Base-by-base conservation (phyloP, 23 red algal genomes). In the Gracilariopsis chorda region DNA sequence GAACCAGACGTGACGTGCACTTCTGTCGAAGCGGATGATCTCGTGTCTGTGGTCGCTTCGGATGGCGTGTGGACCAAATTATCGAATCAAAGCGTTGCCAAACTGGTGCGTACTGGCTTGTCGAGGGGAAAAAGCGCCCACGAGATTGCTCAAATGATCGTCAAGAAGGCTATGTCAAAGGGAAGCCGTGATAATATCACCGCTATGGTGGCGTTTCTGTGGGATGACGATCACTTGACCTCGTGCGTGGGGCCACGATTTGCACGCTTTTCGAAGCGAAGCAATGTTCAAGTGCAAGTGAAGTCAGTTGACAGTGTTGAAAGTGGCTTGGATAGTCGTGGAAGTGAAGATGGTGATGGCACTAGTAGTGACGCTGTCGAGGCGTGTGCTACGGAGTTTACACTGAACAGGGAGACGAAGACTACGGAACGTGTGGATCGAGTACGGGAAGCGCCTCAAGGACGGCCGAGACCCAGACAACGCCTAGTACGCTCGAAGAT, bases 11-110 rank as follows among this genome's bases (percentile, higher is more conserved):
- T 96, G 28, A 17, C 36, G 14, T 32, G 57, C 44, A 33, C 57
- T 16, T n/a, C 56, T 20, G 67, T 80, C n/a, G 48, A 42, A 7
- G 49, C 61, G 0, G 47, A 36, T 19, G 88, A 96, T 67, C 68
- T 86, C 24, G 83, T 92, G 41, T 48, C 87, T 48, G 82, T 96
- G 7, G 40, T 96, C 11, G 94, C 88, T 6, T 78, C 84, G 84
- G 94, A 96, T 67, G 94, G 94, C 16, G 80, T 96, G 42, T 96
- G 94, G 94, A 65, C 52, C 41, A 78, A 64, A 52, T 49, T 96
- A 39, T 39, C 33, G 20, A 93, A 96, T 41, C 43, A 83, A 25
- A 45, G 80, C 36, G 94, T 90, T 67, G 80, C 75, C 14, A 81
- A 81, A 7, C 24, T 92, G 33, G 82, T 90, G 20, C 36, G 55